Base-by-base conservation (phyloP, 2,329 filamentous ascomycete species). In the Colletotrichum truncatum region DNA sequence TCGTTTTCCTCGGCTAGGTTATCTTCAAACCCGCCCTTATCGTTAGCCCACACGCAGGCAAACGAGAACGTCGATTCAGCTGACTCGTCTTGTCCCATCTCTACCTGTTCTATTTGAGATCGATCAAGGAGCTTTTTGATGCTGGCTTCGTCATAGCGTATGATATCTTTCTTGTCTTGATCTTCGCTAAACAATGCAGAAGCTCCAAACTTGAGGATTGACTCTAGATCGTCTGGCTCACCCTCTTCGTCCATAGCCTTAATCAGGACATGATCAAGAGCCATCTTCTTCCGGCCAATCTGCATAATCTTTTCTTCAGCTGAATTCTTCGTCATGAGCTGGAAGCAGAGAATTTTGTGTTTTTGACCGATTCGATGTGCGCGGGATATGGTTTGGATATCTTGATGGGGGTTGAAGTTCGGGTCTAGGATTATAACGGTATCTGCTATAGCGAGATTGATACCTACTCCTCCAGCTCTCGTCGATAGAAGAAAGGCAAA, bases 351-450 rank as follows among this genome's bases (percentile, higher is more conserved):
- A 0, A 99, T 96, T 72, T 97, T 98, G 70, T 96, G 94, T 77
- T 94, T 93, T 78, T 99, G 97, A 0, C 97, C 97, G 68, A 99
- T 98, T 25, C 96, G 91, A 77, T 99, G 96, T 16, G 95, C 96
- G 69, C 97, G 90, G 28, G 95, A 97, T 28, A 99, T 85, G 0
- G 96, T 97, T 76, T 99, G 96, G 39, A 99, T 92, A 73, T 99
- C 97, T 77, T 99, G 96, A 74, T 99, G 96, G 1, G 96, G 96
- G 67, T 99, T 99, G 82, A 97, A 98, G 74, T 99, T 96, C 0
- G 93, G 93, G 71, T 99, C 94, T 70, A 98, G 89, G 69, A 99
- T 98, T 69, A 99, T 98, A 67, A 99, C 97, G 0, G 96, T 99
- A 74, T 99, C 96, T 3, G 96, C 96, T 7, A 94, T 97, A 0